Percentiles rank a stretch among this genome's conserved stretches.
Conservation (phyloP, 805 yeast species). For the Sugiyamaella americana region DNA sequence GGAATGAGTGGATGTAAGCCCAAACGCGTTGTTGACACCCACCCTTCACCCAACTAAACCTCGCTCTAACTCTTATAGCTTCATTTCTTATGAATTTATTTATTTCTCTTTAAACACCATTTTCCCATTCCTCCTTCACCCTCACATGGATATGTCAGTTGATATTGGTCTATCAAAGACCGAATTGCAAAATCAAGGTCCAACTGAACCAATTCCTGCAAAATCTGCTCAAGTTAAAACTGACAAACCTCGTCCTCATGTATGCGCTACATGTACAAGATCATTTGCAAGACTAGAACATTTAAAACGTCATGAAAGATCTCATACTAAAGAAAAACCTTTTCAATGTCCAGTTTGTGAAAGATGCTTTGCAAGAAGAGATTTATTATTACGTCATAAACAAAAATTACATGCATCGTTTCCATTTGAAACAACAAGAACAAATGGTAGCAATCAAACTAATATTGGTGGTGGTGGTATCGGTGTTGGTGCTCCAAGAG, state of each 20-base stretch:
- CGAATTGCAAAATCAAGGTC: background rate
- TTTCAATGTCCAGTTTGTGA: slow-evolving; percentile 96
- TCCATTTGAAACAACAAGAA: slow-evolving; percentile 20
- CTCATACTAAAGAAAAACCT: slow-evolving; percentile 95
- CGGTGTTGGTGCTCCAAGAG: background rate
- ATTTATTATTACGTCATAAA: slow-evolving; percentile 73
- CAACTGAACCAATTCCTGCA: slow-evolving; percentile 69
- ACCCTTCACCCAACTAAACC: no score
- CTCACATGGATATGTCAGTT: background rate
- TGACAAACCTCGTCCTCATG: slow-evolving; percentile 90
- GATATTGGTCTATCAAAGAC: background rate
- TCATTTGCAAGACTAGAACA: slow-evolving; percentile 96
- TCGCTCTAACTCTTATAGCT: no score
- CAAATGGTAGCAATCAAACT: background rate
- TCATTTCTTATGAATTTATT: no score
- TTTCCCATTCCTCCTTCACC: no score
- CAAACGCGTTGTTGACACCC: no score
- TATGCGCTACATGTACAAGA: slow-evolving; percentile 84
- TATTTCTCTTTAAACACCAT: no score
- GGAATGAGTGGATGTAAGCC: no score
- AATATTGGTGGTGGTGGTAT: background rate
- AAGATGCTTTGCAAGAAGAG: slow-evolving; percentile 86
- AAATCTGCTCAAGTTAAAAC: slow-evolving; percentile 80
- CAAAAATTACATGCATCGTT: slow-evolving; percentile 69
- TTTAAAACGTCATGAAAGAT: slow-evolving; percentile 84